Conservation (phyloP, 2,329 filamentous ascomycete genomes). For the Coniosporium tulheliwenetii region DNA sequence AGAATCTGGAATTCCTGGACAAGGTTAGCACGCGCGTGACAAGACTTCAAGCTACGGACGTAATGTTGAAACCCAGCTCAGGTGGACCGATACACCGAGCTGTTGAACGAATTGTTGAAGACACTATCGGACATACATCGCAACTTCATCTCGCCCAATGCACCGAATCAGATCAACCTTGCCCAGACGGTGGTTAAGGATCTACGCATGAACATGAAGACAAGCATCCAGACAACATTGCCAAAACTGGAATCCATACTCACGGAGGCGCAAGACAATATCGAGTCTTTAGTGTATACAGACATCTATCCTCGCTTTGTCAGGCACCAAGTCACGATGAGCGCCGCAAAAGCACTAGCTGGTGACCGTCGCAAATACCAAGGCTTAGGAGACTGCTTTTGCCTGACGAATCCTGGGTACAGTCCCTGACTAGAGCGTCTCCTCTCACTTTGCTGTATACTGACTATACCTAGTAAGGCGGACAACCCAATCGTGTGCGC, state of each 20-base stretch:
- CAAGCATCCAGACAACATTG: constrained; percentile 26
- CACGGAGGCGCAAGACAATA: constrained; percentile 24
- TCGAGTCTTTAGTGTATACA: constrained; percentile 28
- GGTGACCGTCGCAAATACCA: constrained; percentile 27
- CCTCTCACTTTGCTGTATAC: not conserved
- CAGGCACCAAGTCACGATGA: constrained; percentile 33
- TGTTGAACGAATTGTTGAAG: constrained; percentile 29
- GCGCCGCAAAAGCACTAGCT: constrained; percentile 29
- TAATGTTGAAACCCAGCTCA: constrained; percentile 5
- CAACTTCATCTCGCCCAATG: constrained; percentile 23
- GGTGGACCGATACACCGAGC: constrained; percentile 29
- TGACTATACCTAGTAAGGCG: constrained; percentile 11
- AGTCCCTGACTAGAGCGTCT: not conserved
- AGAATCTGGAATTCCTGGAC: constrained; percentile 36
- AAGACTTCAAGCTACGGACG: not conserved
- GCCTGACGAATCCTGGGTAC: constrained; percentile 34
- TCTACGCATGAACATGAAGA: constrained; percentile 32
- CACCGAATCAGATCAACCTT: constrained; percentile 24
- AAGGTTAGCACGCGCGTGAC: constrained; percentile 21
- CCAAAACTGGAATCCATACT: constrained; percentile 32
- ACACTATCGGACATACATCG: constrained; percentile 30
- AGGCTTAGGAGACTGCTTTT: constrained; percentile 43
- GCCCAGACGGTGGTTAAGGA: constrained; percentile 23
- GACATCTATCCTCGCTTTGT: constrained; percentile 39
- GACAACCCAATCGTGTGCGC: constrained; percentile 36